phyloP scores from a whole-genome alignment of 352 stramenopile species.

The Pythium monospermum region DNA sequence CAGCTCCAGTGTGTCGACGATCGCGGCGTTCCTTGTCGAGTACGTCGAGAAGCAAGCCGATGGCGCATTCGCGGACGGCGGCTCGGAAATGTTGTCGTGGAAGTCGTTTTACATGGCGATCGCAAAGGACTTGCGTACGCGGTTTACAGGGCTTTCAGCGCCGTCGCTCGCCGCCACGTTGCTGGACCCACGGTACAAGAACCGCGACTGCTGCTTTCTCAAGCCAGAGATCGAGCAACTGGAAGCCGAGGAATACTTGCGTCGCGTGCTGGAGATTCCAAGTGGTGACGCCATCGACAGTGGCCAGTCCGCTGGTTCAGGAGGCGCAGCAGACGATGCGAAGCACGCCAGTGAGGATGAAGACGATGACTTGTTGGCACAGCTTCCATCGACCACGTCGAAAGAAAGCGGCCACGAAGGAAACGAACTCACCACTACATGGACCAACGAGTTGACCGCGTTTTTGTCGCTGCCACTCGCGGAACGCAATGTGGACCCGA shows the following conservation, averaged over 20 bases:
- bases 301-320: neutral
- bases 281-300: constrained; percentile 16
- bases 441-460: constrained; percentile 69
- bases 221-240: constrained; percentile 46
- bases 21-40: constrained; percentile 56
- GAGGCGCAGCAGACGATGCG: constrained; percentile 8
- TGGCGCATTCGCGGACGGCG: constrained; percentile 17
- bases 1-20: constrained; percentile 74
- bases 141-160: constrained; percentile 45
- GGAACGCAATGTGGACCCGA: constrained; percentile 67
- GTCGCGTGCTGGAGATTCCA: constrained; percentile 45
- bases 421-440: constrained; percentile 54
- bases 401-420: constrained; percentile 39
- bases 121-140: constrained; percentile 42
- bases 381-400: constrained; percentile 52
- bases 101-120: constrained; percentile 60
- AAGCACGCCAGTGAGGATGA: constrained; percentile 29
- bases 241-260: constrained; percentile 49
- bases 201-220: constrained; percentile 75
- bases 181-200: constrained; percentile 78
- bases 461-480: constrained; percentile 70
- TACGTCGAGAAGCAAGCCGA: constrained; percentile 63
- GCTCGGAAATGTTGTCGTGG: constrained; percentile 37
- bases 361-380: constrained; percentile 68
- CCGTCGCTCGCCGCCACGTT: constrained; percentile 69